Percentiles rank a stretch among this genome's conserved stretches.
Conservation (phyloP, 176 grass and related monocot genomes). For the Luzula sylvatica region DNA sequence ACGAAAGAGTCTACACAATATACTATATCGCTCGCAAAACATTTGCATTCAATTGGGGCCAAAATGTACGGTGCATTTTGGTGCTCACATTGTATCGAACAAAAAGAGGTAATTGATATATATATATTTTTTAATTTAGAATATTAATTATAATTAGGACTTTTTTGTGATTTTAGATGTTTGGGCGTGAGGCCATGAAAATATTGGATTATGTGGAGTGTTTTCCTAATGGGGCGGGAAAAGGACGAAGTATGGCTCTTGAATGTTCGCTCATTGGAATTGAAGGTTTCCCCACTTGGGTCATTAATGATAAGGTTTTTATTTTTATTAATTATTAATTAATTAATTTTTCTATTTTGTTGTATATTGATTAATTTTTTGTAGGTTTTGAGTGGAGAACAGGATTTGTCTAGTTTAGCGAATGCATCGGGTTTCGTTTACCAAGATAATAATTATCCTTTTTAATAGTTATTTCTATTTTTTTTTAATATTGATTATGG, state of each 20-base stretch:
- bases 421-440: conserved; percentile 54
- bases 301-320: conserved; percentile 68
- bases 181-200: conserved; percentile 77
- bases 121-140: not conserved
- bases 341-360: not conserved
- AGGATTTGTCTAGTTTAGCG: conserved; percentile 58
- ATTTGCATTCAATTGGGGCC: conserved; percentile 72
- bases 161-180: conserved; percentile 46
- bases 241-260: conserved; percentile 64
- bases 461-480: too few relatives aligned
- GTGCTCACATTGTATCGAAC: conserved; percentile 97
- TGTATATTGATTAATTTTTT: not conserved
- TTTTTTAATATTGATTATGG: too few relatives aligned
- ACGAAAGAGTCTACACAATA: conserved; percentile 59
- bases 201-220: conserved; percentile 84
- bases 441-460: conserved; percentile 18
- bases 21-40: conserved; percentile 73
- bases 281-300: conserved; percentile 91
- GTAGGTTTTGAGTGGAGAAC: conserved; percentile 66
- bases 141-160: not conserved
- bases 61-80: conserved; percentile 99
- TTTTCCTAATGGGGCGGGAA: conserved; percentile 89
- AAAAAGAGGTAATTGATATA: conserved; percentile 95
- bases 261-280: conserved; percentile 58
- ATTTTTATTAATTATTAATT: not conserved